These are phyloP conservation scores for Articulospora tetracladia DNA, from an alignment of 495 filamentous ascomycete species.

Conservation along the genomic window DNA sequence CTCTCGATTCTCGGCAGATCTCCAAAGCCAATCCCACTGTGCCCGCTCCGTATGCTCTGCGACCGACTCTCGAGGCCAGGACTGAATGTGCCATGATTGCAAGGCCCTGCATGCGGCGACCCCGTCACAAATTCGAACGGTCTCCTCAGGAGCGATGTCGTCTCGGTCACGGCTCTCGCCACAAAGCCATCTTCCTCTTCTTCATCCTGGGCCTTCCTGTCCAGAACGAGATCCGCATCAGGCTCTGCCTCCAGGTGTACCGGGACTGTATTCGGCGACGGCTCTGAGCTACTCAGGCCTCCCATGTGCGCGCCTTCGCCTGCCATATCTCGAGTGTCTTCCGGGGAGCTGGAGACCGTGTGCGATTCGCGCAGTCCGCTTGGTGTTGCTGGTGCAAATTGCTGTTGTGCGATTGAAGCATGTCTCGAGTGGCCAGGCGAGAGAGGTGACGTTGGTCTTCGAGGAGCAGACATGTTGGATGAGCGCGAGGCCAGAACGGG, in stretches of 20 bases:
- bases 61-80: conserved; percentile 52
- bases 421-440: conserved; percentile 2
- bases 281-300: conserved; percentile 16
- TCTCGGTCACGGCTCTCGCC: conserved; percentile 29
- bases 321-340: conserved; percentile 5
- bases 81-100: conserved; percentile 78
- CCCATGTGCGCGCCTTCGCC: neutral
- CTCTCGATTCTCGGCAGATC: neutral
- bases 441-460: conserved; percentile 6
- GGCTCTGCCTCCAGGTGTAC: conserved; percentile 16
- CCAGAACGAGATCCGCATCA: neutral
- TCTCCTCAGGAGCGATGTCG: conserved; percentile 37
- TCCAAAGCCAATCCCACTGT: conserved; percentile 28
- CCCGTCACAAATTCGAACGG: conserved; percentile 28
- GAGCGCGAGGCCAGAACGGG: neutral
- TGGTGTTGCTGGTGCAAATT: conserved; percentile 18
- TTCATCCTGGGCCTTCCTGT: conserved; percentile 6
- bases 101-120: conserved; percentile 44
- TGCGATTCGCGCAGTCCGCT: conserved; percentile 19
- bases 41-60: conserved; percentile 36
- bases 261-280: conserved; percentile 17
- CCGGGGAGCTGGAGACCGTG: conserved; percentile 13
- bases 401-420: conserved; percentile 3
- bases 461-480: conserved; percentile 4
- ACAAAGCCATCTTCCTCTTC: neutral